Evolutionary conservation across 345 rosid species (phyloP).

Genomic region (Eucalyptus regnans): DNA sequence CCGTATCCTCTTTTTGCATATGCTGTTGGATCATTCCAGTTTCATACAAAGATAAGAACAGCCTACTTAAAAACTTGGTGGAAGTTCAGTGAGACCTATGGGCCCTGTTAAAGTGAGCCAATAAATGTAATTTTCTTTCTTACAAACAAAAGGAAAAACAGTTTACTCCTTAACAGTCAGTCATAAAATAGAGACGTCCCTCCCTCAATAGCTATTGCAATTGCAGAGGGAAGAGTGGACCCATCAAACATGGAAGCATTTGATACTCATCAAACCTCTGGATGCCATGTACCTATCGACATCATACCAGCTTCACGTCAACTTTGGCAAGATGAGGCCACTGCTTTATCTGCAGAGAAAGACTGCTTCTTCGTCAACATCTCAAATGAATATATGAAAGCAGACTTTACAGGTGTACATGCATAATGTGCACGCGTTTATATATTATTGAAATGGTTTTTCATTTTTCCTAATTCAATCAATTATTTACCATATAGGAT

Average conservation of each 20-base stretch:
- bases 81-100: background rate
- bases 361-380: background rate
- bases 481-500: background rate
- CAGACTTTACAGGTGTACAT: background rate
- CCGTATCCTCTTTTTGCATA: constrained; percentile 56
- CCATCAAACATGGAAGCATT: constrained; percentile 68
- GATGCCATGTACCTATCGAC: background rate
- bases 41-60: background rate
- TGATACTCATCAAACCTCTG: constrained; percentile 13
- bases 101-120: background rate
- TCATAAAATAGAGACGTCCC: constrained; percentile 45
- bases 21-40: background rate
- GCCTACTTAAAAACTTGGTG: background rate
- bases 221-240: constrained; percentile 70
- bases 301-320: background rate
- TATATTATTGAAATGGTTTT: background rate
- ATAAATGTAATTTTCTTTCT: constrained; percentile 12
- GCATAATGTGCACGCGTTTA: background rate
- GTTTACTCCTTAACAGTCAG: background rate
- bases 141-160: background rate
- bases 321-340: constrained; percentile 8
- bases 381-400: background rate
- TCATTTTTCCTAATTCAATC: background rate
- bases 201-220: constrained; percentile 56
- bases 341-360: background rate